Evolutionary conservation across 352 stramenopile species (phyloP).

Genomic region (Globisporangium orthogonon): DNA sequence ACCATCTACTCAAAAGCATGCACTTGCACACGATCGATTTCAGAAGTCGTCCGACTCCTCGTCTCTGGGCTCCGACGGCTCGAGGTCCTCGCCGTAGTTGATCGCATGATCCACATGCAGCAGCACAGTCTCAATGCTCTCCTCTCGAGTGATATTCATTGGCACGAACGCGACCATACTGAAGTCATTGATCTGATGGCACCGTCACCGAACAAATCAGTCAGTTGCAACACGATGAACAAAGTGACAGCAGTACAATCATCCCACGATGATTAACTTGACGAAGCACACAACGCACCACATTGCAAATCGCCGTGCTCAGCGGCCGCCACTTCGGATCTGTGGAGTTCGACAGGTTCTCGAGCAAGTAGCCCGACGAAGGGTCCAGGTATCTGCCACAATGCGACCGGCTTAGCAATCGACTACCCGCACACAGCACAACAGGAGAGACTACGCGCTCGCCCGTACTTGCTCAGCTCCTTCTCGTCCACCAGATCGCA

Average conservation of each 20-base stretch:
- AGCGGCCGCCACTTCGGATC: conserved; percentile 81
- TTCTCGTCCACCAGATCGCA: conserved; percentile 89
- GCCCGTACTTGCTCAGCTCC: conserved; percentile 70
- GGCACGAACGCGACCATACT: conserved; percentile 97
- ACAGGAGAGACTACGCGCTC: not conserved
- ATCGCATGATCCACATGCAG: conserved; percentile 94
- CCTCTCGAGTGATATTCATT: conserved; percentile 95
- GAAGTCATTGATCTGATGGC: conserved; percentile 89
- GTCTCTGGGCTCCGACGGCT: conserved; percentile 84
- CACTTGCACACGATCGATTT: no score
- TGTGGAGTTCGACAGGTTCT: conserved; percentile 74
- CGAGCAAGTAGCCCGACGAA: conserved; percentile 75
- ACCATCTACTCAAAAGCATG: no score
- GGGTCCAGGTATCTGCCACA: conserved; percentile 63
- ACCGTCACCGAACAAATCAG: not conserved
- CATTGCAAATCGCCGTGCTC: conserved; percentile 80
- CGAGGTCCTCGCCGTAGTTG: conserved; percentile 96
- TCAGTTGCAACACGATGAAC: not conserved
- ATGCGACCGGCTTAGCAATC: not conserved
- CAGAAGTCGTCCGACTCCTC: conserved; percentile 31
- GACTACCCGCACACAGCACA: no score
- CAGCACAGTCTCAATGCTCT: conserved; percentile 95
- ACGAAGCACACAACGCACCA: conserved; percentile 55
- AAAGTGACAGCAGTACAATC: not conserved
- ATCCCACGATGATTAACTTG: not conserved